Evolutionary conservation across 192 early-diverging fungal genomes (phyloP).

Genomic region (Coemansia javaensis): DNA sequence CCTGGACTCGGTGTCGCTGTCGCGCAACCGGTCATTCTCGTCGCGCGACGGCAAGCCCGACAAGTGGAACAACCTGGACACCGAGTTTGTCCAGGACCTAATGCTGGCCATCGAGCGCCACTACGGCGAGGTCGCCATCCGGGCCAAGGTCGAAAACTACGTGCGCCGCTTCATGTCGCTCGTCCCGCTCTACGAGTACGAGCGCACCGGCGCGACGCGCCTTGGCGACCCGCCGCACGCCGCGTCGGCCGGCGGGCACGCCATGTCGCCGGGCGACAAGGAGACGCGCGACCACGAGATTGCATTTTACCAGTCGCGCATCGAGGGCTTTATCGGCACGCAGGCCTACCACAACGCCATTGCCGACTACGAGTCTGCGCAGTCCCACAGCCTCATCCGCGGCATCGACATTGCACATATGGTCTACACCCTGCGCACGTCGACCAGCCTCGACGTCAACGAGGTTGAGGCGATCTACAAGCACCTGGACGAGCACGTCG

Average conservation of each 20-base stretch:
- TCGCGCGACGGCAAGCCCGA: constrained; percentile 48
- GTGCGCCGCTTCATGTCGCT: constrained; percentile 79
- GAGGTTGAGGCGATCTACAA: constrained; percentile 67
- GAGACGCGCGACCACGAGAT: constrained; percentile 62
- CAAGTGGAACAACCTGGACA: constrained; percentile 50
- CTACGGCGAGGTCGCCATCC: constrained; percentile 79
- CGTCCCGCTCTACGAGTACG: constrained; percentile 71
- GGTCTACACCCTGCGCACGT: constrained; percentile 56
- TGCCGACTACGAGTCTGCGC: constrained; percentile 59
- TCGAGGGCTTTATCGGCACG: constrained; percentile 83
- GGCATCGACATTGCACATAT: constrained; percentile 69
- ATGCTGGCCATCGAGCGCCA: constrained; percentile 76
- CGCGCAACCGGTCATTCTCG: constrained; percentile 47
- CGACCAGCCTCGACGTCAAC: constrained; percentile 53
- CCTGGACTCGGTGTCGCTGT: constrained; percentile 44
- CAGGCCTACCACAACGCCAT: constrained; percentile 64
- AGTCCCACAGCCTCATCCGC: constrained; percentile 55
- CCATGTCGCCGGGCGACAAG: constrained; percentile 72
- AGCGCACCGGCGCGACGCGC: constrained; percentile 57
- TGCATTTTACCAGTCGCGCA: constrained; percentile 64
- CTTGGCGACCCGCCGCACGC: constrained; percentile 51
- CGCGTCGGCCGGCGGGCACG: constrained; percentile 26
- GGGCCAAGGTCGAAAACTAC: constrained; percentile 84
- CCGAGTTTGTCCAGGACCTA: constrained; percentile 55
- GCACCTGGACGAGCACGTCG: constrained; percentile 61